A percentile compares a stretch with the other conserved stretches of the same genome.
phyloP scores from a whole-genome alignment of 345 rosid genomes.

The Lenwebbia sp. region DNA sequence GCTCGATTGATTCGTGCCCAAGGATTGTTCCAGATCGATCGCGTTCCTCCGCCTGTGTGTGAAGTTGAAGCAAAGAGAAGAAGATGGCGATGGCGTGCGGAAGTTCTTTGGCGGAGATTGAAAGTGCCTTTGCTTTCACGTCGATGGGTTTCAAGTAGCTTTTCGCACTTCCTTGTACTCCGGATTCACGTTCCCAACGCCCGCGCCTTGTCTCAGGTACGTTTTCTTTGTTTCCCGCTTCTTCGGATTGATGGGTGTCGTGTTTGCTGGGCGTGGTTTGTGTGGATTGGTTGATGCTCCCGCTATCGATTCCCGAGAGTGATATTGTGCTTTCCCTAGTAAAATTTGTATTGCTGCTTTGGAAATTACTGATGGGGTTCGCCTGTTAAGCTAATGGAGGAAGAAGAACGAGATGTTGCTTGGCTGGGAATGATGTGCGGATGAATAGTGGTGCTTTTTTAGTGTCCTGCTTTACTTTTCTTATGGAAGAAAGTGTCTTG shows the following conservation, averaged over 20 bases:
- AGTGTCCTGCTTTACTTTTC: background rate
- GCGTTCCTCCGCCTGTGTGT: background rate
- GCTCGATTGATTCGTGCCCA: background rate
- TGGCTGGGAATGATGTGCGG: background rate
- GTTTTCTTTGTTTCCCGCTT: background rate
- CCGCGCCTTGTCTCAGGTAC: background rate
- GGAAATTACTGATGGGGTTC: background rate
- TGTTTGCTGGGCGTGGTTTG: background rate
- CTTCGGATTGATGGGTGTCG: background rate
- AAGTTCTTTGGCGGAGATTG: background rate
- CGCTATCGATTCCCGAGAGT: background rate
- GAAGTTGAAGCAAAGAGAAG: background rate
- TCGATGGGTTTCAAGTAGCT: background rate
- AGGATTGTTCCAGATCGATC: background rate
- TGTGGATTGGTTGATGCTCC: background rate
- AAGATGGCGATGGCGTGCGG: background rate
- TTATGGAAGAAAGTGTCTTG: background rate
- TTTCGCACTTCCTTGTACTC: background rate
- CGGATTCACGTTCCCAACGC: background rate
- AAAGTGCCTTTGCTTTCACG: background rate
- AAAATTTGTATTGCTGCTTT: background rate
- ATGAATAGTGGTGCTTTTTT: background rate
- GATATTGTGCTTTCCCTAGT: background rate
- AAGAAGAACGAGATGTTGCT: background rate
- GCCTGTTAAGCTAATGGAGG: background rate